Evolutionary conservation across 805 yeast genomes (phyloP), one percentile per base, ranked within the genome.

Genomic region (Lachancea nothofagi): DNA sequence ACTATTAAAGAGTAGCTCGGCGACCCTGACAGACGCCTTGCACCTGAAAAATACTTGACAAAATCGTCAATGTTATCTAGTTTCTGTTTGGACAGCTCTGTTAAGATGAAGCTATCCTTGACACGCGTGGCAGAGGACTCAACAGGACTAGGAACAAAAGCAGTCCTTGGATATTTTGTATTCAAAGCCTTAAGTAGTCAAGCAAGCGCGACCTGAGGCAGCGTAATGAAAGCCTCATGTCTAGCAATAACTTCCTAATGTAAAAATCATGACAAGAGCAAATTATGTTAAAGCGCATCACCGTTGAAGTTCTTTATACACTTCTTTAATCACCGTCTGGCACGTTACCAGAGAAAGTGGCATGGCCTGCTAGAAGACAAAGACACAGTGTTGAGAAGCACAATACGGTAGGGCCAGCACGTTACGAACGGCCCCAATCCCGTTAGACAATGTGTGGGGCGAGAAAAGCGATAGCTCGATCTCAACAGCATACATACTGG

Each of bases 381-480:
- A 84, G 72, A 7, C 88, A 81, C 40, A 88, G 68, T 22, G 96
- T 96, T 22, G 95, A 82, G 62, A 89, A 88, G 19, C 88, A 84
- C 42, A 85, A 67, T 22, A 85, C 66, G 93, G 82, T 41, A 88
- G 73, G 12, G 68, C 68, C 24, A 70, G 61, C 45, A 80, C 76
- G 15, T 74, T 70, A 47, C 81, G 75, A 4, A 73, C 70, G 3
- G 70, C 74, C 45, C 80, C 72, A 15, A 83, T 69, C 1, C 90
- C 95, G 55, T 83, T 77, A 2, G 57, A 43, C 31, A 77, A 54
- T 27, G 80, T 72, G 12, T 82, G 84, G 32, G 75, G 72, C n/a
- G 77, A 59, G 65, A 81, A 75, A 42, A 89, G 56, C 2, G 95
- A 84, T 44, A 80, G 72, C 62, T 88, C 97, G 30, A 83, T 70